These are phyloP conservation scores for Rhynchospora breviuscula DNA, from an alignment of 176 grass and related monocot genomes.

Conservation along the genomic window DNA sequence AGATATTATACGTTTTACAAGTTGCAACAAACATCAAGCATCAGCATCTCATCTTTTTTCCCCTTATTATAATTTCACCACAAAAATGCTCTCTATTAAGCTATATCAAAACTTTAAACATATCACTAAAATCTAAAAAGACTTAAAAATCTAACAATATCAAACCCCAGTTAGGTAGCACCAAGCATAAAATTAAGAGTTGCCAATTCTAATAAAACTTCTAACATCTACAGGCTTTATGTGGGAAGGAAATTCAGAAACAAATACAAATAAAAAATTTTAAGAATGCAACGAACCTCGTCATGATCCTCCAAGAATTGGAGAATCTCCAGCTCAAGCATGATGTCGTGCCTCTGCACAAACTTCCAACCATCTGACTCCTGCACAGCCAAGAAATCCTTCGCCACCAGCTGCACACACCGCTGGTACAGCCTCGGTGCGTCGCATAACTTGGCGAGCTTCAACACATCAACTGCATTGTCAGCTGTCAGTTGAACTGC, in stretches of 20 bases:
- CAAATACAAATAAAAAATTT: neutral
- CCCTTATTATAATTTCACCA: neutral
- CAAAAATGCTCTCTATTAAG: neutral
- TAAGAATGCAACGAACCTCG: constrained; percentile 23
- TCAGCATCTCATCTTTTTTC: neutral
- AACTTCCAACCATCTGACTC: constrained; percentile 67
- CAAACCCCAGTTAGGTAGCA: neutral
- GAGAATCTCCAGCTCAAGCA: constrained; percentile 40
- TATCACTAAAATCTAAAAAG: neutral
- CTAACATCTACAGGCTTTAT: neutral
- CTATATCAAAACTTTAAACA: neutral
- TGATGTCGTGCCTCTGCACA: constrained; percentile 37
- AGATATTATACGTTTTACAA: neutral
- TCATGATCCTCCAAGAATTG: constrained; percentile 48
- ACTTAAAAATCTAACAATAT: neutral
- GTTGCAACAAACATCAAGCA: neutral
- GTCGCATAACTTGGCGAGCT: constrained; percentile 65
- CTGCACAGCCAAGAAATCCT: constrained; percentile 50
- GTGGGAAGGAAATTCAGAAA: neutral
- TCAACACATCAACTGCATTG: constrained; percentile 45
- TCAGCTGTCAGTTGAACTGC: constrained; percentile 39
- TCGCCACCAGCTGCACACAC: constrained; percentile 48
- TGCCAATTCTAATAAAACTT: neutral
- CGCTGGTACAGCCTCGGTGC: constrained; percentile 46
- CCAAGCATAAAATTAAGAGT: neutral